Base-by-base conservation (phyloP, 2,329 filamentous ascomycete genomes). In the Epichloe elymi region DNA sequence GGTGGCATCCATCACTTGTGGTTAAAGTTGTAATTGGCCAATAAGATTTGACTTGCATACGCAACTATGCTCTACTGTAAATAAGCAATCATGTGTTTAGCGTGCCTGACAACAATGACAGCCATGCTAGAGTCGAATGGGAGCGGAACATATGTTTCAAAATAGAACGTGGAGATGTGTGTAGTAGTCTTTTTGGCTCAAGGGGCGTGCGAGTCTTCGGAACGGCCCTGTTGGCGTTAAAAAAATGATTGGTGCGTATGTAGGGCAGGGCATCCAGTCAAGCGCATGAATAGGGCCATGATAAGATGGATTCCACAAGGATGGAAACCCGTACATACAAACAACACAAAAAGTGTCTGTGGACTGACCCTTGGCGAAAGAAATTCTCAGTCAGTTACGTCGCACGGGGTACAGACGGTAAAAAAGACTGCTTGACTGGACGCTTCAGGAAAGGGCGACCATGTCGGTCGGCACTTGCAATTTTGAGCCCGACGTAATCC, bases 131-230 rank as follows among this genome's bases (percentile, higher is more conserved):
- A 23, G 40, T 43, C 48, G 20, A 19, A 20, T 6, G 19, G n/a
- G 10, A 12, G 19, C 10, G 20, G 37, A 38, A 33, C 45, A 44
- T 37, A 19, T 42, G 47, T 44, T 46, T 47, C 42, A 49, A 52
- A 52, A 52, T 52, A 52, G 51, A 46, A 49, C 43, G 26, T 45
- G 51, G 51, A 49, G 46, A 49, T 48, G 46, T 14, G 6, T 26
- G 38, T 26, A n/a, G 11, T 11, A 4, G 14, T 19, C 11, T 36
- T 38, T 35, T 35, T 14, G 23, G n/a, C 19, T 26, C n/a, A 14
- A n/a, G 33, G 50, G 45, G 46, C 35, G 50, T 52, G 50, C 46
- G 41, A 40, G 17, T 40, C 20, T 17, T 10, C 33, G 17, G 36
- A 46, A 20, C 6, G 15, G 35, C 30, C 40, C 41, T 40, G 42